A percentile compares a stretch with the other conserved stretches of the same genome.
Conservation (phyloP, 768 basidiomycete genomes). For the Podaxis sp. region DNA sequence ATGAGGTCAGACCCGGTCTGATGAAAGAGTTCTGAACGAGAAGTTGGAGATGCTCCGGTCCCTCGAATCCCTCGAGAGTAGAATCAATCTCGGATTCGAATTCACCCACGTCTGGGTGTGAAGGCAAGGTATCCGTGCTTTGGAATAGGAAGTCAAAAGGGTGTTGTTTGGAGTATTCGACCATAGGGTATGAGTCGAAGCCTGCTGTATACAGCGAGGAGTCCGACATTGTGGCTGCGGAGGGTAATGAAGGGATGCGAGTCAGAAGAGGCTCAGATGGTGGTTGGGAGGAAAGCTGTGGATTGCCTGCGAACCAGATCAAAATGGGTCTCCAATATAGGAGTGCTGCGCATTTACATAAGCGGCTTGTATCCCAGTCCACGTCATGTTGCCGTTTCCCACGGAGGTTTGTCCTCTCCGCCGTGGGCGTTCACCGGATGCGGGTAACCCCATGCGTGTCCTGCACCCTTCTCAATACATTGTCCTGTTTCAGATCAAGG, state of each 20-base stretch:
- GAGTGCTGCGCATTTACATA: constrained; percentile 34
- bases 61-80: constrained; percentile 66
- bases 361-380: constrained; percentile 13
- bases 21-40: constrained; percentile 45
- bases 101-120: constrained; percentile 62
- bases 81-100: constrained; percentile 84
- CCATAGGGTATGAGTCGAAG: constrained; percentile 31
- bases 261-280: constrained; percentile 28
- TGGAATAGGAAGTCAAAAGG: constrained; percentile 68
- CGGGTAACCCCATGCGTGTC: neutral
- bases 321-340: constrained; percentile 28
- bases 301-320: constrained; percentile 13
- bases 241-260: constrained; percentile 19
- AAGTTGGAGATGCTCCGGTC: constrained; percentile 45
- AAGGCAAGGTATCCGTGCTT: constrained; percentile 65
- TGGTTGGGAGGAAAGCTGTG: constrained; percentile 29
- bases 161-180: constrained; percentile 35
- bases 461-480: neutral
- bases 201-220: constrained; percentile 28
- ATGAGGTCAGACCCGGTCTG: constrained; percentile 58
- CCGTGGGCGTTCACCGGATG: neutral
- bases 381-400: constrained; percentile 15
- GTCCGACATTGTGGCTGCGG: constrained; percentile 38
- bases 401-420: constrained; percentile 14
- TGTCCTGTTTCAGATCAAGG: constrained; percentile 12